These are phyloP conservation scores for Penicillium brasilianum DNA, from an alignment of 2,329 filamentous ascomycete species.

Conservation along the genomic window DNA sequence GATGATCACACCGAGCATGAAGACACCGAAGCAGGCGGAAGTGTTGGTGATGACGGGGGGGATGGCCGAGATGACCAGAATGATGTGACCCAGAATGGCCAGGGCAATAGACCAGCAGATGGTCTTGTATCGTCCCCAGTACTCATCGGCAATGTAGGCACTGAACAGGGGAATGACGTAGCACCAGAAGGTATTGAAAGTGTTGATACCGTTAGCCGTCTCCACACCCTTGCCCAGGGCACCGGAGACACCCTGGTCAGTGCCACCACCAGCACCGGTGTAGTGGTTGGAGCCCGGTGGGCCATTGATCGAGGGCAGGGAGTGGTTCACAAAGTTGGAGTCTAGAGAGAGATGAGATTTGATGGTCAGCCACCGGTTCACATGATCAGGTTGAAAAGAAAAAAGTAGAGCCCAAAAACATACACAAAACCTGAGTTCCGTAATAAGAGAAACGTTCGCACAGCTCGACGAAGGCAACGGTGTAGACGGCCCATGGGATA, in stretches of 20 bases:
- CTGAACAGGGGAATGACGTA: conserved; percentile 66
- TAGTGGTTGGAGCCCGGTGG: conserved; percentile 48
- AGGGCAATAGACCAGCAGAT: conserved; percentile 69
- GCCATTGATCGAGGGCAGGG: conserved; percentile 49
- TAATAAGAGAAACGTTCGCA: conserved; percentile 82
- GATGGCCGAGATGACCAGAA: conserved; percentile 70
- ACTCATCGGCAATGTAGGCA: conserved; percentile 70
- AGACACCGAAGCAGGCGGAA: conserved; percentile 65
- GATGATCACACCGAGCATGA: conserved; percentile 68
- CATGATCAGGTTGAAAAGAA: neutral
- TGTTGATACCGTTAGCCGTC: conserved; percentile 55
- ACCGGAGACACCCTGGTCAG: conserved; percentile 53
- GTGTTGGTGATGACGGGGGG: conserved; percentile 65
- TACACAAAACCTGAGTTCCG: conserved; percentile 54
- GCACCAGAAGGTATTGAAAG: conserved; percentile 68
- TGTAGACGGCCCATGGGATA: conserved; percentile 66
- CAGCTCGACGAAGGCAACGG: conserved; percentile 73
- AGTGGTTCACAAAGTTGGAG: conserved; percentile 65
- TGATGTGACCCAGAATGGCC: conserved; percentile 69
- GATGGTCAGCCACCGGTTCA: neutral
- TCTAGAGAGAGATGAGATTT: conserved; percentile 33
- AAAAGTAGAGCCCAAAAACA: neutral
- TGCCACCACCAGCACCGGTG: conserved; percentile 57
- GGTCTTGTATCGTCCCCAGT: conserved; percentile 71
- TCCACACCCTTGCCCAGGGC: conserved; percentile 62